Base-by-base conservation (phyloP, 306 rosid species). In the Notholithocarpus densiflorus region DNA sequence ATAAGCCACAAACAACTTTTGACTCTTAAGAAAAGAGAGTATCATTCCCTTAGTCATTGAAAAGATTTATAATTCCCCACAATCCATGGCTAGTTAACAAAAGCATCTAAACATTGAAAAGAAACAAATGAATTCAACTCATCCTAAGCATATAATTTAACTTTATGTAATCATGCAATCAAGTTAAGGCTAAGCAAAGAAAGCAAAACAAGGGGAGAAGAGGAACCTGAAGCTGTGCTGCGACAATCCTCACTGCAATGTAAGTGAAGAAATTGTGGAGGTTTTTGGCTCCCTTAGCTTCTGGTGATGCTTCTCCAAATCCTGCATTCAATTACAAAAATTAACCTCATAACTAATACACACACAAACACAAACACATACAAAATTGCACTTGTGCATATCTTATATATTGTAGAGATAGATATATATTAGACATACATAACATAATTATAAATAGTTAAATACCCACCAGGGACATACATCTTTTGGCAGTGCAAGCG, bases 281-380 rank as follows among this genome's bases (percentile, higher is more conserved):
- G 66, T 95, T 86, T 7, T 76, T 80, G 60, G 98, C 97, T 66
- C 92, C 98, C 86, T 90, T 95, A 32, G 86, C 88, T 87, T 95
- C 98, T 9, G 98, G 98, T 17, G 98, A 91, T 43, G 97, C 97
- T 86, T 92, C 97, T 85, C 97, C 98, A 34, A 90, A 92, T 74
- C 98, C 98, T 92, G 87, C 80, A 80, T 73, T 73, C 19, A 66
- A 71, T 20, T 4, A 74, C 23, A 56, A 43, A 40, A 40, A 40
- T 40, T 40, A 40, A 56, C 29, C 73, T 17, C 32, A 55, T 23
- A 1, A 37, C 26, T 61, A 19, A 78, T 37, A 34, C 2, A 34
- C 0, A 57, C 34, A 72, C 52, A 74, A 17, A 29, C 21, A 34
- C 23, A 24, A 23, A 74, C 75, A 5, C 2, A n/a, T n/a, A n/a